A percentile compares a stretch with the other conserved stretches of the same genome.
These are phyloP conservation scores for Talaromyces wortmannii DNA, from an alignment of 495 filamentous ascomycete species.

Conservation along the genomic window DNA sequence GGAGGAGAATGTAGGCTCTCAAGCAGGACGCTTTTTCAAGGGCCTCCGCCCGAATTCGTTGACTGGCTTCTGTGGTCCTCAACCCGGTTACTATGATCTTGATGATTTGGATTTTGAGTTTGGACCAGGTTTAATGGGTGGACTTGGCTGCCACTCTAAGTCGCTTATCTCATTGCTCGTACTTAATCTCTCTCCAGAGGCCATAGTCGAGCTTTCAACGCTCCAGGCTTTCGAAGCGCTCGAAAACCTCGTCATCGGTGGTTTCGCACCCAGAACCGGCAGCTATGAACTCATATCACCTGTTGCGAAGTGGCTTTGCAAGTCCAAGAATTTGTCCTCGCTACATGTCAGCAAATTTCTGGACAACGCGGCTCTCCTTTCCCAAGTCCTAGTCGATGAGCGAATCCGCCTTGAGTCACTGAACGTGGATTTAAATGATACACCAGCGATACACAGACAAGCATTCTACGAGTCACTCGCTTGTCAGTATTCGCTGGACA, in stretches of 20 bases:
- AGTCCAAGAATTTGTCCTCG: conserved; percentile 45
- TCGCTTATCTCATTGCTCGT: conserved; percentile 52
- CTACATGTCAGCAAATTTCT: conserved; percentile 44
- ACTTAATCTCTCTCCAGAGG: conserved; percentile 35
- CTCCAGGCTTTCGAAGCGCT: conserved; percentile 46
- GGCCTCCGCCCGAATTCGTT: conserved; percentile 51
- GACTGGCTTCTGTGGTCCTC: too few relatives aligned
- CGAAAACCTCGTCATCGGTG: conserved; percentile 44
- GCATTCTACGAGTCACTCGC: conserved; percentile 47
- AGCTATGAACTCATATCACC: conserved; percentile 8
- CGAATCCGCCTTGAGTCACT: conserved; percentile 41
- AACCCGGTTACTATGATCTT: too few relatives aligned
- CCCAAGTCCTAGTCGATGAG: conserved; percentile 44
- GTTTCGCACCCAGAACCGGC: conserved; percentile 8
- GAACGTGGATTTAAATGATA: conserved; percentile 30
- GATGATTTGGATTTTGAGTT: conserved; percentile 34
- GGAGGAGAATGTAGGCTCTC: conserved; percentile 33
- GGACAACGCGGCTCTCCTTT: conserved; percentile 44
- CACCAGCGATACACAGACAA: conserved; percentile 31
- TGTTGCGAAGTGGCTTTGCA: conserved; percentile 29
- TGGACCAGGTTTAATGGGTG: conserved; percentile 46
- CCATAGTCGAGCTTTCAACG: conserved; percentile 25
- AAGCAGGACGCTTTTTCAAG: conserved; percentile 52
- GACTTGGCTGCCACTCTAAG: conserved; percentile 46
- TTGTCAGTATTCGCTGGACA: conserved; percentile 36